phyloP scores from a whole-genome alignment of 768 basidiomycete genomes.

The Fibroporia radiculosa region DNA sequence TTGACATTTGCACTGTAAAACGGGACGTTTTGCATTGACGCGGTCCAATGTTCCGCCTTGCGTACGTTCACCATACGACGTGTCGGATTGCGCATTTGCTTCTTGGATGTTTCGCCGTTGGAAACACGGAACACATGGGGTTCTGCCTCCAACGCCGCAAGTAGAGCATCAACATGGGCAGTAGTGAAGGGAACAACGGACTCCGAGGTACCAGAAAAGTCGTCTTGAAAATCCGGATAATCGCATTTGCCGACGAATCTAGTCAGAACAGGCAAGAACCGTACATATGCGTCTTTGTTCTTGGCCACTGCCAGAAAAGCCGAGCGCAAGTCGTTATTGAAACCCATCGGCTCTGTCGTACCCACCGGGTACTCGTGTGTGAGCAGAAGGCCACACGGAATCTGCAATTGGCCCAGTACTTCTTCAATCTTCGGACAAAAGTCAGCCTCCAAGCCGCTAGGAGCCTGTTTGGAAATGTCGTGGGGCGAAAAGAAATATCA shows the following conservation, averaged over 20 bases:
- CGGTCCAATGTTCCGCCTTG: background rate
- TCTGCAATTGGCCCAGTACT: constrained; percentile 5
- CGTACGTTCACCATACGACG: background rate
- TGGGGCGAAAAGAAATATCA: background rate
- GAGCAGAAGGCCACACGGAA: constrained; percentile 21
- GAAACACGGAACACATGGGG: too few relatives aligned
- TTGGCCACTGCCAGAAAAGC: constrained; percentile 2
- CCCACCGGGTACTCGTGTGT: constrained; percentile 22
- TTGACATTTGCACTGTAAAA: constrained; percentile 9
- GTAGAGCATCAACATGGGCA: constrained; percentile 13
- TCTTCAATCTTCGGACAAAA: background rate
- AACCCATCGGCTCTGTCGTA: constrained; percentile 17
- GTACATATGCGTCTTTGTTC: constrained; percentile 9
- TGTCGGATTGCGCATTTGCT: background rate
- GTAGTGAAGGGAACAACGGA: constrained; percentile 17
- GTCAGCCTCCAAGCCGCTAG: background rate
- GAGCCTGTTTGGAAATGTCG: background rate
- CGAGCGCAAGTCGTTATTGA: constrained; percentile 16
- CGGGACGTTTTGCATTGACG: constrained; percentile 3
- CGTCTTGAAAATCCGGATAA: background rate
- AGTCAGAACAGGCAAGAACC: constrained; percentile 17
- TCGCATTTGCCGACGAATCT: background rate
- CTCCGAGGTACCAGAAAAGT: background rate
- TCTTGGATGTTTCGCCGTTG: background rate
- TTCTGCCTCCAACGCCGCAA: background rate